Evolutionary conservation across 148 eudicot species (phyloP).

Genomic region (Vaccinium corymbosum): DNA sequence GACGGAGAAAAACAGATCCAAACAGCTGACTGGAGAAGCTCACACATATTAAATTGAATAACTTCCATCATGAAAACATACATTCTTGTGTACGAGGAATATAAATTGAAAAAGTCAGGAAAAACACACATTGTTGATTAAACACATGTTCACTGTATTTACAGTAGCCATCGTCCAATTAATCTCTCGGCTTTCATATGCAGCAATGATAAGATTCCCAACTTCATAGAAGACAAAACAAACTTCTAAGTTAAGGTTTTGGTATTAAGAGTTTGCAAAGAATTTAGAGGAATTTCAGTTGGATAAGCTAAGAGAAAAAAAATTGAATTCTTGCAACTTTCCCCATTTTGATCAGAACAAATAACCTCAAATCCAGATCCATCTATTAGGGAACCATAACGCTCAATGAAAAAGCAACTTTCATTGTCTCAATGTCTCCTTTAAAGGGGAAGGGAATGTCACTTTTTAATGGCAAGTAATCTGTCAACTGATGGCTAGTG

Average conservation of each 20-base stretch:
- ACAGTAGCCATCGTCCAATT: background rate
- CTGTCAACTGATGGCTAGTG: background rate
- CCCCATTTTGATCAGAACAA: background rate
- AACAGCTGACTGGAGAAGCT: background rate
- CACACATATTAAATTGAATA: background rate
- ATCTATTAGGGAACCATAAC: background rate
- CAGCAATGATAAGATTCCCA: background rate
- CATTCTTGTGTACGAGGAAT: background rate
- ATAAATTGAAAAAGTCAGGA: background rate
- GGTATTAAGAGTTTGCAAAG: background rate
- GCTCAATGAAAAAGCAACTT: background rate
- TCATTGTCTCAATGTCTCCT: background rate
- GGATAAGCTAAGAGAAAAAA: background rate
- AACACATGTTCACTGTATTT: background rate
- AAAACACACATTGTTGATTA: background rate
- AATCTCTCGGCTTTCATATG: background rate
- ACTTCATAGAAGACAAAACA: background rate
- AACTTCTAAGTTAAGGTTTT: background rate
- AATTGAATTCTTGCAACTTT: background rate
- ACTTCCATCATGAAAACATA: background rate
- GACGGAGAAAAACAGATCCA: background rate
- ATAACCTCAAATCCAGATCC: background rate
- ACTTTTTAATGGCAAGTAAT: background rate
- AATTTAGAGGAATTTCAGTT: background rate
- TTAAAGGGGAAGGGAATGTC: background rate